Conservation (phyloP, 2,329 filamentous ascomycete genomes). For the Fonsecaea multimorphosa region DNA sequence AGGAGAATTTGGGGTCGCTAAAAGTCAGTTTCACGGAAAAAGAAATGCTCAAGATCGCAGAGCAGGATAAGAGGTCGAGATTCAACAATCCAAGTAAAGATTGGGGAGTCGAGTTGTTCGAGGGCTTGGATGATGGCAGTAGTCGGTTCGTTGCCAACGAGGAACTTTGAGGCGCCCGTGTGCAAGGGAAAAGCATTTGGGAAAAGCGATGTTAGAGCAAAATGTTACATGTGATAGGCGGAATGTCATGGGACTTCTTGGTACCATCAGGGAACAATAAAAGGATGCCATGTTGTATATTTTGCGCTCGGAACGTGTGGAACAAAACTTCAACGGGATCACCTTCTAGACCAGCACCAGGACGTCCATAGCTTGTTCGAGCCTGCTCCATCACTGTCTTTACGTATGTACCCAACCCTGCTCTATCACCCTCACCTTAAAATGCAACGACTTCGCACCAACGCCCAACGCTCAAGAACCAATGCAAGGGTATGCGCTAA, state of each 20-base stretch:
- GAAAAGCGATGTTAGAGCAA: neutral
- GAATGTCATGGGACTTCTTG: neutral
- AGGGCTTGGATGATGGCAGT: conserved; percentile 49
- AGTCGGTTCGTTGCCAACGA: conserved; percentile 25
- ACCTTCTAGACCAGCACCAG: neutral
- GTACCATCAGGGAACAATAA: neutral
- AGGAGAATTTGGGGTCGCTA: conserved; percentile 51
- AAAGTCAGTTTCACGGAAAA: conserved; percentile 35
- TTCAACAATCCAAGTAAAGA: conserved; percentile 51
- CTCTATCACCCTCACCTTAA: neutral
- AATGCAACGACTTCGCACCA: conserved; percentile 4
- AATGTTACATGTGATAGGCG: neutral
- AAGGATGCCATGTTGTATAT: conserved; percentile 14
- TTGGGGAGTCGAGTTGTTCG: conserved; percentile 51
- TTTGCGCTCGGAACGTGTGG: conserved; percentile 1
- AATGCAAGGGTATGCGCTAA: conserved; percentile 5
- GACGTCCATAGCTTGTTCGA: conserved; percentile 2
- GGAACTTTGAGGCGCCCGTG: neutral
- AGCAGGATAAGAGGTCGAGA: conserved; percentile 46
- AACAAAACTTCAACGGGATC: neutral
- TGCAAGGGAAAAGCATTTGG: neutral
- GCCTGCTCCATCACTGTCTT: neutral
- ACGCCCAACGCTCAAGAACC: conserved; percentile 18
- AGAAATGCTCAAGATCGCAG: conserved; percentile 40
- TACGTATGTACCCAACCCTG: neutral